Base-by-base conservation (phyloP, 192 early-diverging fungal genomes). In the Neocallimastix lanati region DNA sequence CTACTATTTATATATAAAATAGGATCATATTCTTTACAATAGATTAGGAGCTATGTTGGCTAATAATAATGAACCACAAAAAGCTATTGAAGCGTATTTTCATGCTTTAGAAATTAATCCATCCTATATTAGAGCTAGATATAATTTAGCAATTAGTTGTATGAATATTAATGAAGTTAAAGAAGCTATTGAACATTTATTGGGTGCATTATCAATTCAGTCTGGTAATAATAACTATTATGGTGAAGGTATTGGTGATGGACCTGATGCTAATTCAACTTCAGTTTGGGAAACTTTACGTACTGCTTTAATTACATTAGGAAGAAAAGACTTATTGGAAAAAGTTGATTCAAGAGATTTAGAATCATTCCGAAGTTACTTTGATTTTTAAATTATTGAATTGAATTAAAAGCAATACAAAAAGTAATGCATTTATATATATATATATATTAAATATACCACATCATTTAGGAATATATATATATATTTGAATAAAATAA, bases 31-130 rank as follows among this genome's bases (percentile, higher is more conserved):
- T 29, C 13, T 40, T 12, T 78, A 29, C 18, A 29, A 29, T 79
- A 29, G 77, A 58, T 13, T 38, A 29, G 82, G 80, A 12, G 98
- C 98, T 7, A 99, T 96, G 1, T 88, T 96, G 50, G 98, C 96
- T 28, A 98, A 99, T 82, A 88, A 92, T 18, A 88, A 88, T n/a
- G 85, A 93, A 76, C 88, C 92, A 28, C 78, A 84, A 28, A 87
- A 89, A 21, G 96, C 96, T 13, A 93, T 97, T 12, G 93, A 95
- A 15, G 96, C 97, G 28, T 99, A 99, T 82, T 96, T 93, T 79
- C 89, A 93, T 25, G 98, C 96, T 3, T 88, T 99, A 37, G 90
- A 96, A 82, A 92, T 99, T 81, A 96, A 98, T 78, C 98, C 98
- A 25, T 90, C 90, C 27, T 99, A 93, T 87, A 92, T 99, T 76